phyloP scores from a whole-genome alignment of 1,139 yeast genomes.

The Pichia terricola region DNA sequence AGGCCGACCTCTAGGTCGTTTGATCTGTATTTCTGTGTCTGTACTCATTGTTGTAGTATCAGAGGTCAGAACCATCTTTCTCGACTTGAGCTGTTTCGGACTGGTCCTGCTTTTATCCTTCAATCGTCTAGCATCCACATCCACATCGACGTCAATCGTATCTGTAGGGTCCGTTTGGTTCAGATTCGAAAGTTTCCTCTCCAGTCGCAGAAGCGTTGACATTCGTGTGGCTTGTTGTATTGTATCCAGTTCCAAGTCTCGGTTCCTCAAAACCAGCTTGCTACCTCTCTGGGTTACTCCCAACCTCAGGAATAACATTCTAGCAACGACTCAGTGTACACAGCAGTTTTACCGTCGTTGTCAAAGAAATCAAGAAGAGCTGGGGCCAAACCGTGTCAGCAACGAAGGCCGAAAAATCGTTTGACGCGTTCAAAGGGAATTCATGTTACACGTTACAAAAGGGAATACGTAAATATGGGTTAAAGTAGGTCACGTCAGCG shows the following conservation, averaged over 20 bases:
- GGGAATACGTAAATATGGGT: too few relatives aligned
- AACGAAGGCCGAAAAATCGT: too few relatives aligned
- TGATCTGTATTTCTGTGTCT: not conserved
- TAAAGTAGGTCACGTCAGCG: too few relatives aligned
- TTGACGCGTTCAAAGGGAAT: too few relatives aligned
- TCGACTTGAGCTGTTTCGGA: not conserved
- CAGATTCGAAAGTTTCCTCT: not conserved
- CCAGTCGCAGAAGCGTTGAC: not conserved
- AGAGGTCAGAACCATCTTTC: not conserved
- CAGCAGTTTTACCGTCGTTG: too few relatives aligned
- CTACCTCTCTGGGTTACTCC: not conserved
- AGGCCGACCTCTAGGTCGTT: slow-evolving; percentile 11
- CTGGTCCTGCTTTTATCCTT: too few relatives aligned
- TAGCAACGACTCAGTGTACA: too few relatives aligned
- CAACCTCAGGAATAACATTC: not conserved
- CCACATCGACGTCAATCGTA: not conserved
- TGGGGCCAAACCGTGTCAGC: too few relatives aligned
- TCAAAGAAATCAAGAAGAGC: too few relatives aligned
- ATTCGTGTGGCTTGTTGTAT: not conserved
- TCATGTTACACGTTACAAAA: too few relatives aligned
- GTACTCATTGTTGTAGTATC: not conserved
- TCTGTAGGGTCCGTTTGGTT: not conserved
- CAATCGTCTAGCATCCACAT: too few relatives aligned
- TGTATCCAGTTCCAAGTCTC: not conserved
- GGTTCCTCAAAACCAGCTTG: not conserved